Evolutionary conservation across 805 yeast genomes (phyloP), one percentile per base, ranked within the genome.

Genomic region (Starmerella vitae): DNA sequence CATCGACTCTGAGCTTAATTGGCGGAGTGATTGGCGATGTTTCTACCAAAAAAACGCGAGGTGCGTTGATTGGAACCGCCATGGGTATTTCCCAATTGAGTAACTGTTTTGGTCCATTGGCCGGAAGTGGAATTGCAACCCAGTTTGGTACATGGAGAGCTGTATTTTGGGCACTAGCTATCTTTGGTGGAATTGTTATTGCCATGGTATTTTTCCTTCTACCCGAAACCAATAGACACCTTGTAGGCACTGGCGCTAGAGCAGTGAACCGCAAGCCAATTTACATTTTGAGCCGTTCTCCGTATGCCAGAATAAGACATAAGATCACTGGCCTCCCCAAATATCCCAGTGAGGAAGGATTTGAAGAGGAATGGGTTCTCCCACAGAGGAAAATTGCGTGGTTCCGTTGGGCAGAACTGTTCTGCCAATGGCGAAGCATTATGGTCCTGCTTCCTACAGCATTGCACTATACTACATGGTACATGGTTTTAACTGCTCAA

Each of bases 21-120:
- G 66, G 77, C 2, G 91, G 91, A 1, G 67, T 77, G 0, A 70
- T 79, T 39, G 88, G 85, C 8, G 94, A 84, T 59, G 60, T 77
- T 19, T 73, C 84, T 2, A 68, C 75, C 0, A 62, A 76, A 20
- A 66, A 63, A 8, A 74, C 75, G 41, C 66, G 94, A 49, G 94
- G 93, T 13, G 70, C 74, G 2, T 69, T 70, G 47, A 73, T 76
- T 31, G 91, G 93, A 0, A 49, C 76, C 14, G 71, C 73, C 1
- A 55, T 72, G 14, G 88, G 93, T 0, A 62, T 76, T 31, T 72
- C 76, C 14, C 65, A 79, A 24, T 49, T 79, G 6, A 93, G 93
- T 1, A 78, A 76, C 50, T 84, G 83, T 2, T 65, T 83, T 45
- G 88, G 93, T 9, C 83, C 93, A 0, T 60, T 85, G n/a, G 60